Evolutionary conservation across 768 basidiomycete genomes (phyloP).

Genomic region (Mycena epipterygia): DNA sequence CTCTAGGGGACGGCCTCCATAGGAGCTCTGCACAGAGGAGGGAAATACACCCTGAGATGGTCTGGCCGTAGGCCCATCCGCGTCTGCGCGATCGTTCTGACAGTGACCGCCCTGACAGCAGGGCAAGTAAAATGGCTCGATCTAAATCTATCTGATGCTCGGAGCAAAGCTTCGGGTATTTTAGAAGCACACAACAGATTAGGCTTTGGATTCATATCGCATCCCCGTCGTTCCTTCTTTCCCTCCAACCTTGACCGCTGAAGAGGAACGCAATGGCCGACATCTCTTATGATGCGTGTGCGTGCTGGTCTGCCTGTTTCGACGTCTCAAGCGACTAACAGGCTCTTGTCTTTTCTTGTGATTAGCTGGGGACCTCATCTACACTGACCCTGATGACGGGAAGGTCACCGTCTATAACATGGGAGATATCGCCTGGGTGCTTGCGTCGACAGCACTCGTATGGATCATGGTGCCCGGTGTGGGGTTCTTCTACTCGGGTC

Average conservation of each 20-base stretch:
- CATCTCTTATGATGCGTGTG: slow-evolving; percentile 47
- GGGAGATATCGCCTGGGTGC: slow-evolving; percentile 69
- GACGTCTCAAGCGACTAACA: not conserved
- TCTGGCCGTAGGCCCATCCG: not conserved
- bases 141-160: not conserved
- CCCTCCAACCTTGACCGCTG: slow-evolving; percentile 3
- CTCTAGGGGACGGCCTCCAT: too few relatives aligned
- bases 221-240: slow-evolving; percentile 1
- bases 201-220: not conserved
- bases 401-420: slow-evolving; percentile 57
- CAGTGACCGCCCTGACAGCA: not conserved
- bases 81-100: not conserved
- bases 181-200: not conserved
- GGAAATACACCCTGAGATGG: too few relatives aligned
- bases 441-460: slow-evolving; percentile 84
- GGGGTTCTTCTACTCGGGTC: slow-evolving; percentile 92
- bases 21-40: too few relatives aligned
- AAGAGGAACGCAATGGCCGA: slow-evolving; percentile 45
- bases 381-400: slow-evolving; percentile 46
- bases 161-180: not conserved
- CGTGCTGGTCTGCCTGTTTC: slow-evolving; percentile 13
- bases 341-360: slow-evolving; percentile 9
- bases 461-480: slow-evolving; percentile 91
- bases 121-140: not conserved
- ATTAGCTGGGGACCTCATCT: slow-evolving; percentile 54